Base-by-base conservation (phyloP, 176 grass and related monocot species). In the Cenchrus fungigraminus region DNA sequence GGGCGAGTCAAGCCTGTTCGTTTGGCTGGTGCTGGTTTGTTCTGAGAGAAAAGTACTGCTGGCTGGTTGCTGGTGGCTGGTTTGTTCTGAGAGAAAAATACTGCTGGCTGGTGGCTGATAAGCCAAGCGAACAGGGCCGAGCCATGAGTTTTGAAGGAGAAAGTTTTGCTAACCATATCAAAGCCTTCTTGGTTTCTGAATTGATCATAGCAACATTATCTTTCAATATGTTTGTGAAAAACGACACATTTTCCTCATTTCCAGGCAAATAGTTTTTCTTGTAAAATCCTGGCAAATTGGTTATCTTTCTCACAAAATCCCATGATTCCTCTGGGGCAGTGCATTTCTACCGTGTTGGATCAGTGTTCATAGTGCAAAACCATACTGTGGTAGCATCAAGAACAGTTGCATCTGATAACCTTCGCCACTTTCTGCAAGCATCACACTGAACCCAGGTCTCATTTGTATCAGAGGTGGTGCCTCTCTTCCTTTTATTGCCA, bases 311-410 rank as follows among this genome's bases (percentile, higher is more conserved):
- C 79, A 94, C 86, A 6, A 71, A 63, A 81, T 96, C 90, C 90
- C 90, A 96, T 58, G 86, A 64, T 67, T 99, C 93, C 74, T 96
- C 81, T 51, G 91, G 85, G 63, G 65, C 82, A 51, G 68, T 61
- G 86, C 97, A 99, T 79, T 76, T 94, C 82, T 92, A 88, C 70
- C 65, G 71, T 76, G 80, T 61, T 65, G 79, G 79, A 79, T 96
- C 93, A 77, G 46, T 71, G 88, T 99, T 98, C 97, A 99, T 99
- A 90, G 78, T 92, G 74, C 97, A 96, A 86, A 99, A 99, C 97
- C 97, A 99, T 74, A 80, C 90, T 40, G 89, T 77, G 22, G 66
- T 86, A 87, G 86, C 65, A 87, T 96, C 84, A 64, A 93, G 83
- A 83, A 50, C 28, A 78, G 82, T 92, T 86, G 73, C 80, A 29